These are phyloP conservation scores for Crucihimalaya himalaica DNA, from an alignment of 345 rosid species.

Conservation along the genomic window DNA sequence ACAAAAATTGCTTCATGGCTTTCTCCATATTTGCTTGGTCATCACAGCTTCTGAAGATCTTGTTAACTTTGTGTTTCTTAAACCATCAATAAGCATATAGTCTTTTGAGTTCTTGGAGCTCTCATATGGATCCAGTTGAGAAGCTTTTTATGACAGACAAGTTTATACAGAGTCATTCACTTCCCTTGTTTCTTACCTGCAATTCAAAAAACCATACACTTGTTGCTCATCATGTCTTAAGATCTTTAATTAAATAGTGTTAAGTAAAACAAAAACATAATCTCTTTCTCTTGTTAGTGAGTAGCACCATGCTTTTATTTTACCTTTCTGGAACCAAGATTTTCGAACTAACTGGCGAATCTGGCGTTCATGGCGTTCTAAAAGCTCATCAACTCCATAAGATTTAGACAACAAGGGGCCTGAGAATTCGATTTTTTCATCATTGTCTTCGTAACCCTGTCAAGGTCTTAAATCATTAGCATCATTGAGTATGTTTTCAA, in stretches of 20 bases:
- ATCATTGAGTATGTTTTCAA: constrained; percentile 22
- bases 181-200: constrained; percentile 62
- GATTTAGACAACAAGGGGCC: constrained; percentile 87
- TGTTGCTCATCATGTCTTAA: constrained; percentile 14
- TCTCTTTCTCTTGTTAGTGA: not conserved
- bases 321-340: constrained; percentile 96
- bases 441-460: constrained; percentile 59
- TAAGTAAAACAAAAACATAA: not conserved
- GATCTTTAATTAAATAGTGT: not conserved
- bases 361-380: constrained; percentile 79
- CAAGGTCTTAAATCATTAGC: constrained; percentile 31
- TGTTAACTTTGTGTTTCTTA: not conserved
- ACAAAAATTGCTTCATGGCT: constrained; percentile 10
- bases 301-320: constrained; percentile 35
- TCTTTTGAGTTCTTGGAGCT: constrained; percentile 22
- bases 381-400: constrained; percentile 79
- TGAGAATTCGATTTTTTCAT: constrained; percentile 79
- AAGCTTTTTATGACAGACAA: constrained; percentile 26
- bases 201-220: constrained; percentile 28
- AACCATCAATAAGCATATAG: constrained; percentile 13
- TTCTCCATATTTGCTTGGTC: constrained; percentile 31
- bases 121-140: constrained; percentile 15
- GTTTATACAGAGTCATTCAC: constrained; percentile 45
- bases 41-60: constrained; percentile 15
- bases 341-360: constrained; percentile 88